These are phyloP conservation scores for Phlegmacium glaucopus DNA, from an alignment of 768 basidiomycete species.

Conservation along the genomic window DNA sequence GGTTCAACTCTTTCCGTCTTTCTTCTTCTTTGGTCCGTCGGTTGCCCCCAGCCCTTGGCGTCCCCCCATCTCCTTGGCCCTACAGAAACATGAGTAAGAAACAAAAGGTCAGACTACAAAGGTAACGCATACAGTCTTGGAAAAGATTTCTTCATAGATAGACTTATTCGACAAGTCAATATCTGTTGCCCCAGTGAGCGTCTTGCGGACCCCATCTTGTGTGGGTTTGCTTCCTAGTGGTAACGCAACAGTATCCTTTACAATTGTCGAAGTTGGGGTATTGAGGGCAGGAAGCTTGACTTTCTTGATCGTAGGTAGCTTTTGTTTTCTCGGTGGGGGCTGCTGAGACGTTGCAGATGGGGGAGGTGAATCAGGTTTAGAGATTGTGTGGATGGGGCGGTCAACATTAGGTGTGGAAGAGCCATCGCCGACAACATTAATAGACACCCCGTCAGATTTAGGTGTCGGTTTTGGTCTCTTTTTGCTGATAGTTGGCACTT, in stretches of 20 bases:
- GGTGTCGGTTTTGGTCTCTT: conserved; percentile 22
- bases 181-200: conserved; percentile 45
- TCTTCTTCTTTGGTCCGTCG: conserved; percentile 60
- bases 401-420: conserved; percentile 14
- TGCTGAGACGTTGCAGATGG: conserved; percentile 10
- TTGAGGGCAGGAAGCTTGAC: conserved; percentile 39
- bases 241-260: conserved; percentile 24
- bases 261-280: conserved; percentile 18
- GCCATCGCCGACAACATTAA: conserved; percentile 33
- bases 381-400: conserved; percentile 21
- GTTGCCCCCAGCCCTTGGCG: conserved; percentile 18
- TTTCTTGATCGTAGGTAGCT: conserved; percentile 69
- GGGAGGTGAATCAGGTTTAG: conserved; percentile 28
- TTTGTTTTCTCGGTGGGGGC: conserved; percentile 55
- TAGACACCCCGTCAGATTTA: conserved; percentile 28
- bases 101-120: background rate
- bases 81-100: background rate
- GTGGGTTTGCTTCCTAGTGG: conserved; percentile 11
- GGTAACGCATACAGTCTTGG: conserved; percentile 33
- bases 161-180: conserved; percentile 59
- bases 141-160: conserved; percentile 66
- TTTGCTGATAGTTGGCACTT: conserved; percentile 12
- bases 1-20: conserved; percentile 61
- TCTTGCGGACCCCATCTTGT: conserved; percentile 18
- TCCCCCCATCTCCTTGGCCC: conserved; percentile 8